phyloP scores from a whole-genome alignment of 805 yeast species.

The Yamadazyma philogaea region DNA sequence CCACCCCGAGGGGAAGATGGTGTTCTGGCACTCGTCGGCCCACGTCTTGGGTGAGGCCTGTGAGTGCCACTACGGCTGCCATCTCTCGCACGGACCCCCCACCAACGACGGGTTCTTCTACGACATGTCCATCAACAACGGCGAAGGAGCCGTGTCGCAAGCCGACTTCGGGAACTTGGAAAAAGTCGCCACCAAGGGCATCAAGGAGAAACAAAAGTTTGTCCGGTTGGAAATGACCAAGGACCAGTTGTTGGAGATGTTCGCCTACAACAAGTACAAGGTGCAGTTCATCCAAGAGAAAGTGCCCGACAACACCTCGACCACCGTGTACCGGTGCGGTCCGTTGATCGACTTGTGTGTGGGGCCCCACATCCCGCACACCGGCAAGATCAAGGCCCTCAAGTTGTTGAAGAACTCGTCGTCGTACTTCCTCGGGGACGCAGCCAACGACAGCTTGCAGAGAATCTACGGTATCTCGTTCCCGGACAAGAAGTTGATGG shows the following conservation, averaged over 20 bases:
- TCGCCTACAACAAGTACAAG: constrained; percentile 93
- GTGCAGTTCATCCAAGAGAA: constrained; percentile 80
- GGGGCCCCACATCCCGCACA: constrained; percentile 97
- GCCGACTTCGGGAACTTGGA: constrained; percentile 83
- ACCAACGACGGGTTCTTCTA: constrained; percentile 97
- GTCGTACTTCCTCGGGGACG: constrained; percentile 92
- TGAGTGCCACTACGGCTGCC: constrained; percentile 94
- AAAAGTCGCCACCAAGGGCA: constrained; percentile 80
- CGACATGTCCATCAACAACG: constrained; percentile 83
- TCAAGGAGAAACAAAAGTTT: constrained; percentile 92
- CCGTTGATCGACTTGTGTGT: constrained; percentile 94
- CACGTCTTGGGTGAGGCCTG: constrained; percentile 98
- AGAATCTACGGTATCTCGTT: constrained; percentile 96
- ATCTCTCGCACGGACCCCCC: constrained; percentile 87
- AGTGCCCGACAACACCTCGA: constrained; percentile 92
- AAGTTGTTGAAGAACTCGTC: constrained; percentile 94
- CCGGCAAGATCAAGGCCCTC: constrained; percentile 93
- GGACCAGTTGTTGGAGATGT: constrained; percentile 89
- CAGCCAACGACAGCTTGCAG: constrained; percentile 90
- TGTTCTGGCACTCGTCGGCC: constrained; percentile 99
- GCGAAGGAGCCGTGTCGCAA: constrained; percentile 67
- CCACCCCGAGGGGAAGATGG: constrained; percentile 89
- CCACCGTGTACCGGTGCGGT: constrained; percentile 98
- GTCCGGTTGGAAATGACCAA: constrained; percentile 91
- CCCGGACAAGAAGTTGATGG: constrained; percentile 97